Evolutionary conservation across 1,284 basidiomycete genomes (phyloP).

Genomic region (Pseudozyma sp.): DNA sequence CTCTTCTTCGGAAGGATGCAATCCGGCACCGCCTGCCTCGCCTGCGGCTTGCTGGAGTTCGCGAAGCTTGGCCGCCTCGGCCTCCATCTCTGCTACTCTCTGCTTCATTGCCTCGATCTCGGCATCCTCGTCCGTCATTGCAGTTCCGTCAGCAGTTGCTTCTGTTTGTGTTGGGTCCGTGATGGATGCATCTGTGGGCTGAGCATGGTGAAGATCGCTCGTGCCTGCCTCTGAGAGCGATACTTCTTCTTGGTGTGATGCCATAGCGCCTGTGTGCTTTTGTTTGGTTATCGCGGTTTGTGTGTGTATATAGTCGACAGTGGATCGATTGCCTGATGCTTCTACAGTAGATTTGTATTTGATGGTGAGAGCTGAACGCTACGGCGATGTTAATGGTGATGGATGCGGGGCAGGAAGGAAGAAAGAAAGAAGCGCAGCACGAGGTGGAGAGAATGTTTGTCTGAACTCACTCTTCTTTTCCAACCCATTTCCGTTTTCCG

Average conservation of each 20-base stretch:
- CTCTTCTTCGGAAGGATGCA: conserved; percentile 63
- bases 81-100: conserved; percentile 81
- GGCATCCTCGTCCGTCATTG: conserved; percentile 60
- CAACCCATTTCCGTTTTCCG: conserved; percentile 31
- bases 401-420: conserved; percentile 13
- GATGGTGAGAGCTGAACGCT: background rate
- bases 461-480: conserved; percentile 5
- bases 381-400: background rate
- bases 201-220: conserved; percentile 23
- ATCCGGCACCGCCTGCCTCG: conserved; percentile 66
- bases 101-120: conserved; percentile 83
- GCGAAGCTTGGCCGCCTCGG: conserved; percentile 85
- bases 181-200: conserved; percentile 9
- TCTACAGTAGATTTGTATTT: too few relatives aligned
- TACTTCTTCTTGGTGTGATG: conserved; percentile 47
- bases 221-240: conserved; percentile 44
- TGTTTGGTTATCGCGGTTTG: background rate
- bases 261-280: conserved; percentile 17
- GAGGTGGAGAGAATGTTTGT: conserved; percentile 21
- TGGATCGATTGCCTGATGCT: too few relatives aligned
- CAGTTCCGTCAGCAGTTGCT: conserved; percentile 12
- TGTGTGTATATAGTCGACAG: too few relatives aligned
- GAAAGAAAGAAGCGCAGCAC: conserved; percentile 7
- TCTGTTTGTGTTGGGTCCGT: conserved; percentile 4
- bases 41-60: conserved; percentile 89